Evolutionary conservation across 805 yeast species (phyloP), one percentile per base, ranked within the genome.

Genomic region (Zygosaccharomyces siamensis): DNA sequence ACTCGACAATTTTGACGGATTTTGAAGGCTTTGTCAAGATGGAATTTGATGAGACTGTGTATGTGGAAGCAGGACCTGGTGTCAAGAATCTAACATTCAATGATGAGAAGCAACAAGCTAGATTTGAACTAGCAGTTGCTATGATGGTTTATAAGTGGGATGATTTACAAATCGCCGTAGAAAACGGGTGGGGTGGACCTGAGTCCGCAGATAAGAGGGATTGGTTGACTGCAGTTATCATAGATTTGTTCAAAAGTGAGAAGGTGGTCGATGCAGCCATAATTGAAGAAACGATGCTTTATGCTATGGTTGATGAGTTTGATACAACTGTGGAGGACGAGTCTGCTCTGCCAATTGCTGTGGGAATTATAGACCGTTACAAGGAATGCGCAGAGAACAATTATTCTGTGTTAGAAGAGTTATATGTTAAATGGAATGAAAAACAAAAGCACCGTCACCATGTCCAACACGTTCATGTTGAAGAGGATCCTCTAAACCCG

Each of bases 301-400:
- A 86, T 62, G 93, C 95, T 23, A 88, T 93, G 97, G 81, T 83
- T 51, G 99, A 92, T 69, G 99, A 93, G 67, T 93, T 92, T 61
- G 97, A 89, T 50, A 85, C 84, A 7, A 77, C 81, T 39, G 80
- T 93, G 38, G 97, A 93, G 60, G 96, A 92, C 63, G 96, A 88
- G 57, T 81, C 95, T 7, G 92, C 96, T 0, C 73, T 84, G 47
- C 78, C 79, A 6, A 78, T 88, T 28, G 95, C 92, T 4, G 80
- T 76, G 41, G 74, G 76, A 49, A 76, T 93, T 18, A 66, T 89
- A 47, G 75, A 78, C 46, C 62, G 82, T 16, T 92, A 88, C 70
- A 77, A 77, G 53, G 81, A 86, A 46, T 85, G 89, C 55, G 66
- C 69, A 1, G 69, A 68, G 7, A 69, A 74, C 21, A 70, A 84